phyloP scores from a whole-genome alignment of 345 rosid species.

The Brassica incana region DNA sequence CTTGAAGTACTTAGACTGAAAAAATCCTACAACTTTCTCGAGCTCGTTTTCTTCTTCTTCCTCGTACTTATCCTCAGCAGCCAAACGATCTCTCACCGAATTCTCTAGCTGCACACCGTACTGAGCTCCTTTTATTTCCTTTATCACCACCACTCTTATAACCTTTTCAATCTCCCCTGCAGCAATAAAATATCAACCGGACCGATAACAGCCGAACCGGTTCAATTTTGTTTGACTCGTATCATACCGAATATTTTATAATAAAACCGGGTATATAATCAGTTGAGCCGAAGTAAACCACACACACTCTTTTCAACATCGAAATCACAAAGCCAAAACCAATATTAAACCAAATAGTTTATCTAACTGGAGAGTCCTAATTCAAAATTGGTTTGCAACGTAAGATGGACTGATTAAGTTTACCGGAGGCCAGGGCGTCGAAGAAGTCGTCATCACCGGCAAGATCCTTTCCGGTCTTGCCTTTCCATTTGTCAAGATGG shows the following conservation, averaged over 20 bases:
- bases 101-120: constrained; percentile 88
- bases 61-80: constrained; percentile 78
- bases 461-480: constrained; percentile 55
- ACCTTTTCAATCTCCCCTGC: constrained; percentile 69
- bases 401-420: constrained; percentile 3
- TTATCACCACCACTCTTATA: constrained; percentile 78
- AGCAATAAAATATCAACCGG: constrained; percentile 5
- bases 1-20: constrained; percentile 88
- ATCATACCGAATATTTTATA: background rate
- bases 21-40: constrained; percentile 75
- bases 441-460: constrained; percentile 81
- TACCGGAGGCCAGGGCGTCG: constrained; percentile 71
- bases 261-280: background rate
- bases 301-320: background rate
- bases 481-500: constrained; percentile 74
- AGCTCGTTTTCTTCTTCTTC: constrained; percentile 88
- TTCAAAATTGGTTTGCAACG: background rate
- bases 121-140: constrained; percentile 93
- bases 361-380: background rate
- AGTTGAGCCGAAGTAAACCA: background rate
- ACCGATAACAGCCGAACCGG: background rate
- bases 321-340: background rate
- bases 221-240: background rate
- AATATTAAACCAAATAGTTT: background rate
- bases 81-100: constrained; percentile 80